Base-by-base conservation (phyloP, 257 asterid genomes). In the Ajuga chamaepitys region DNA sequence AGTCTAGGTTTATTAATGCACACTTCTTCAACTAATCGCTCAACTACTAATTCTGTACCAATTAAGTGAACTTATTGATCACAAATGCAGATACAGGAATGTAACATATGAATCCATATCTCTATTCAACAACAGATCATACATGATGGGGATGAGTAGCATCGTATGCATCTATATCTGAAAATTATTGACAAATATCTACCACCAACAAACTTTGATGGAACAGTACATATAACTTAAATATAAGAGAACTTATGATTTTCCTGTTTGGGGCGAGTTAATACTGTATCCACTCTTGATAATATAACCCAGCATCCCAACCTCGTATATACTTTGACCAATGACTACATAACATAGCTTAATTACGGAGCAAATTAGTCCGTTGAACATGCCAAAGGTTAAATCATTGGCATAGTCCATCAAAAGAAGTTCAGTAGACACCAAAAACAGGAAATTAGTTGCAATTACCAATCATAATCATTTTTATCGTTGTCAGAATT, bases 401-500 rank as follows among this genome's bases (percentile, higher is more conserved):
- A 67, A 45, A 35, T 56, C 56, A 61, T 44, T 22, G 34, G 58
- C 30, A 58, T 30, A 41, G 54, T 13, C 68, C 45, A 37, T 56
- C 72, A 74, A 38, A 28, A 70, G 56, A 72, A 67, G 64, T 20
- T 60, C 11, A 54, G 67, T 37, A 14, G 9, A 22, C n/a, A 44
- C 18, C 61, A 35, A 41, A 40, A 20, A 38, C 69, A 59, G 28
- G 17, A 66, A 34, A 26, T 35, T 34, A 48, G 60, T 44, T 32
- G 55, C 52, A 72, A 58, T 74, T 85, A 95, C 99, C 99, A 95
- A 53, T 95, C 97, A 64, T 91, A 95, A 77, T 95, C 99, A 75
- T 95, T 95, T 74, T 95, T 95, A 77, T 95, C 98, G 66, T 82
- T 88, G 74, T 90, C 99, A 18, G 99, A 86, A 75, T 83, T 86